Evolutionary conservation across 805 yeast species (phyloP), one percentile per base, ranked within the genome.

Genomic region (Kuraishia capsulata): DNA sequence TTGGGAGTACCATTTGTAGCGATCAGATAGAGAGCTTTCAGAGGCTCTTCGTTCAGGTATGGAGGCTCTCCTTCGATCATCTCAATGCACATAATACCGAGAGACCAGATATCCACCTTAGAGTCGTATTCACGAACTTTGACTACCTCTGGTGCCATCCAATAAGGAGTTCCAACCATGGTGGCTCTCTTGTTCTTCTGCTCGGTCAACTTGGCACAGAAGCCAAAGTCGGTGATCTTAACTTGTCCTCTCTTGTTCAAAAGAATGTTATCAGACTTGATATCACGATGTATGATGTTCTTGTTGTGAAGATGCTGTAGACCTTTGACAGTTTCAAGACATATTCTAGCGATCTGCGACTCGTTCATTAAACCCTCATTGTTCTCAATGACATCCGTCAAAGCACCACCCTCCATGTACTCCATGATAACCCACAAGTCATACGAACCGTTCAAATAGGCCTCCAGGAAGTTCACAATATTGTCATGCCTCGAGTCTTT

Each of bases 71-170:
- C 96, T 61, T 92, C 98, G 48, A 92, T 86, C 97, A 92, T 90
- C 62, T 92, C 99, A 52, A 92, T 92, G 17, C 86, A 80, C 97
- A 92, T 92, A 47, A 92, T 92, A 47, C 99, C 98, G 44, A 92
- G 64, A 5, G 96, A 87, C 99, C 99, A 92, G 36, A 92, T 81
- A 62, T 92, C 99, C 33, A 92, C 96, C 56, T 92, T 89, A 35
- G 95, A 92, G 26, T 95, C 98, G 55, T 92, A 92, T 54, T 89
- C 96, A 57, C 88, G 89, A 49, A 94, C 77, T 16, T 89, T 78
- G 20, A 92, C 96, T 39, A 92, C 96, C 59, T 92, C 99, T 1
- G 99, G 99, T 0, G 99, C 99, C 99, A 92, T 92, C 99, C 99
- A 92, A 58, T 92, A 92, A 11, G 99, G 98, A 0, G 99, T 92